Evolutionary conservation across 768 basidiomycete species (phyloP).

Genomic region (Porpolomopsis calyptriformis): DNA sequence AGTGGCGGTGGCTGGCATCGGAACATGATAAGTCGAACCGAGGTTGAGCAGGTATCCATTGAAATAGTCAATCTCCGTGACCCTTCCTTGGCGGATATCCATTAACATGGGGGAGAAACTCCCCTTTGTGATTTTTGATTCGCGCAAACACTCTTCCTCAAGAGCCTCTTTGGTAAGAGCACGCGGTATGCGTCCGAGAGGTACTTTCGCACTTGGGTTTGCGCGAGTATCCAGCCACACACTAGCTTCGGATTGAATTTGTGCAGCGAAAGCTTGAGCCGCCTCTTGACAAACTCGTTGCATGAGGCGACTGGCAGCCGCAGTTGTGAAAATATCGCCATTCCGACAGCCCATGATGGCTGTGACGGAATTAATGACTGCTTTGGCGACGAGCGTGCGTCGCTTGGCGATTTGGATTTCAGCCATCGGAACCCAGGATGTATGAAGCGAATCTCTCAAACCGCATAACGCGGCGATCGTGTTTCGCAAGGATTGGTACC

Average conservation of each 20-base stretch:
- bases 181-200: constrained; percentile 33
- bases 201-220: constrained; percentile 18
- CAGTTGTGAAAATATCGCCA: constrained; percentile 51
- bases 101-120: constrained; percentile 78
- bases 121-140: constrained; percentile 44
- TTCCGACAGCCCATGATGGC: constrained; percentile 73
- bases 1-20: constrained; percentile 46
- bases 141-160: constrained; percentile 43
- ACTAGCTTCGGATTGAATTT: constrained; percentile 34
- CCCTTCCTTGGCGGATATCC: constrained; percentile 50
- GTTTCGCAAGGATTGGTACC: constrained; percentile 52
- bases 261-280: constrained; percentile 43
- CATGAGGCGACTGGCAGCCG: constrained; percentile 35
- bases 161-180: constrained; percentile 37
- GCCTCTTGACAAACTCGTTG: constrained; percentile 62
- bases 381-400: constrained; percentile 73
- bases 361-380: constrained; percentile 77
- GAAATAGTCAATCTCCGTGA: constrained; percentile 72
- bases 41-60: constrained; percentile 71
- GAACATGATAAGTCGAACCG: constrained; percentile 45
- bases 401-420: constrained; percentile 61
- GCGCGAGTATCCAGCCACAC: constrained; percentile 23
- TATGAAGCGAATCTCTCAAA: constrained; percentile 39
- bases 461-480: constrained; percentile 58
- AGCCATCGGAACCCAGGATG: constrained; percentile 54